These are phyloP conservation scores for Fagus crenata DNA, from an alignment of 306 rosid species.

Conservation along the genomic window DNA sequence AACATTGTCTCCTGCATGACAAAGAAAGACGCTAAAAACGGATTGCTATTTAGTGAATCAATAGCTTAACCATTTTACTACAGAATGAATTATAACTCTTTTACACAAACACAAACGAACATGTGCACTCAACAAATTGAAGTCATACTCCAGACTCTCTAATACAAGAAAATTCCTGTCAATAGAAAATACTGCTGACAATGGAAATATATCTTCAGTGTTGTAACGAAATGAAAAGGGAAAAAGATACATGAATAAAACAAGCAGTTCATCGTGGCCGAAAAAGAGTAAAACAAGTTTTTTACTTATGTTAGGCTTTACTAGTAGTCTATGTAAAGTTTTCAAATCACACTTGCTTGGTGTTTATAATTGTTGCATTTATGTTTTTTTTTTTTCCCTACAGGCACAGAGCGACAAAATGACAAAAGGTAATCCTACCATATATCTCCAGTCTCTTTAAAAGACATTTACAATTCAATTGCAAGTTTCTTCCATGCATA, in stretches of 20 bases:
- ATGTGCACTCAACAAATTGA: not conserved
- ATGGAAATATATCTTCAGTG: not conserved
- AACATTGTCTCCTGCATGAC: slow-evolving; percentile 51
- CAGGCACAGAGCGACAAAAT: too few relatives aligned
- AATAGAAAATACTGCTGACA: not conserved
- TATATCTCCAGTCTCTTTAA: slow-evolving; percentile 14
- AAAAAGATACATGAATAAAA: not conserved
- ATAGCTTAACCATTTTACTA: not conserved
- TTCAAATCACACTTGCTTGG: not conserved
- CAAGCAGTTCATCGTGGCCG: not conserved
- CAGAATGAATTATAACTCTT: not conserved
- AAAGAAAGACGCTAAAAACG: slow-evolving; percentile 26
- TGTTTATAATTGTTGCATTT: not conserved
- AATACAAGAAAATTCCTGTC: not conserved
- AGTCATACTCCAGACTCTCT: not conserved
- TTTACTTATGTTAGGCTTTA: not conserved
- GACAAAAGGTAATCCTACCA: slow-evolving; percentile 6
- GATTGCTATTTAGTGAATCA: not conserved
- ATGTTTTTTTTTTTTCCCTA: too few relatives aligned
- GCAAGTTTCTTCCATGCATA: slow-evolving; percentile 16
- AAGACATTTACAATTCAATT: slow-evolving; percentile 17
- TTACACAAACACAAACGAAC: not conserved
- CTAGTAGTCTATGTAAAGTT: not conserved
- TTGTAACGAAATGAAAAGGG: not conserved
- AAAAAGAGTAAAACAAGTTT: not conserved